phyloP scores from a whole-genome alignment of 2,329 filamentous ascomycete genomes.

The Fusarium torulosum region DNA sequence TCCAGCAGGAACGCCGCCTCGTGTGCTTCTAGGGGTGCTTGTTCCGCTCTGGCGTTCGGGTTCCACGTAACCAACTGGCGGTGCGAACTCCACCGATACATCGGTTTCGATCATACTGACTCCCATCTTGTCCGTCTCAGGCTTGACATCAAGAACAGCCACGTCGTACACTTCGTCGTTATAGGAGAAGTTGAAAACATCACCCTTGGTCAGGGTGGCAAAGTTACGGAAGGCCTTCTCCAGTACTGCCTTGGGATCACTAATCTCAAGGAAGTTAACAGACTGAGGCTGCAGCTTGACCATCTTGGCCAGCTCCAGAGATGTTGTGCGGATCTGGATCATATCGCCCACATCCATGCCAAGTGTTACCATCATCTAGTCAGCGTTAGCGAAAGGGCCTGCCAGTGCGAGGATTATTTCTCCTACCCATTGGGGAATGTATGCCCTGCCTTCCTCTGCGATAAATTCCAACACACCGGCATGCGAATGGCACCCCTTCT shows the following conservation, averaged over 20 bases:
- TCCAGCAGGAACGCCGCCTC: slow-evolving; percentile 74
- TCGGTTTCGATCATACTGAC: slow-evolving; percentile 98
- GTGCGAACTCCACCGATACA: slow-evolving; percentile 93
- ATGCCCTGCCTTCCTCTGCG: slow-evolving; percentile 95
- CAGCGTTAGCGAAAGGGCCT: slow-evolving; percentile 38
- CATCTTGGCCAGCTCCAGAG: slow-evolving; percentile 87
- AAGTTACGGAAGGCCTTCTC: slow-evolving; percentile 98
- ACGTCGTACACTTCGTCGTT: slow-evolving; percentile 96
- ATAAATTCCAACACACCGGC: slow-evolving; percentile 97
- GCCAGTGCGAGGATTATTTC: background rate
- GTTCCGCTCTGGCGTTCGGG: slow-evolving; percentile 84
- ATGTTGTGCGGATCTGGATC: slow-evolving; percentile 94
- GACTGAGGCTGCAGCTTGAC: slow-evolving; percentile 98
- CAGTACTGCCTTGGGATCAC: slow-evolving; percentile 95
- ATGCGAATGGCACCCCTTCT: slow-evolving; percentile 83
- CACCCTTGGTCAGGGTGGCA: slow-evolving; percentile 90
- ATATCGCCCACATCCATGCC: slow-evolving; percentile 92
- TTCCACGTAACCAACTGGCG: slow-evolving; percentile 94
- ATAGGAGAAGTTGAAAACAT: slow-evolving; percentile 96
- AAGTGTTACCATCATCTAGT: slow-evolving; percentile 92
- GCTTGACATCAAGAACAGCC: slow-evolving; percentile 93
- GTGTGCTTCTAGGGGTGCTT: slow-evolving; percentile 80
- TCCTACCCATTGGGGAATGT: slow-evolving; percentile 91
- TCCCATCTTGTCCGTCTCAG: slow-evolving; percentile 82
- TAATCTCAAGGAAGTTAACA: slow-evolving; percentile 93